These are phyloP conservation scores for Caloboletus inedulis DNA, from an alignment of 1,284 basidiomycete species.

Conservation along the genomic window DNA sequence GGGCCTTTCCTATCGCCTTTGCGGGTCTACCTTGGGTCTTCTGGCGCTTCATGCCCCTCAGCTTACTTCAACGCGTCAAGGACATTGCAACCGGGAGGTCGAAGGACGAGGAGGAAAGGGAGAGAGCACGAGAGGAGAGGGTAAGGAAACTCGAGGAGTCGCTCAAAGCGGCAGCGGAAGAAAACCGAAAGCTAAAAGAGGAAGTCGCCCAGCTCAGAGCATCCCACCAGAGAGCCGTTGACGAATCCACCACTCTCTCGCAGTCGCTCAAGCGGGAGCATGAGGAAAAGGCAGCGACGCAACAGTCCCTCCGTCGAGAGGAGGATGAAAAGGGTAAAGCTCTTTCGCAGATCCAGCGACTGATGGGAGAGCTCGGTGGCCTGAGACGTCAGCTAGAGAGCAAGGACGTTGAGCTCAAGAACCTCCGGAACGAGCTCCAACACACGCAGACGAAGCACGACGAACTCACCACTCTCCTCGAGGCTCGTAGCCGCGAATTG, in stretches of 20 bases:
- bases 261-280: slow-evolving; percentile 19
- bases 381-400: slow-evolving; percentile 24
- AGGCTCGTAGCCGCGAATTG: slow-evolving; percentile 42
- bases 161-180: slow-evolving; percentile 6
- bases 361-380: slow-evolving; percentile 14
- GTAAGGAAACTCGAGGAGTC: slow-evolving; percentile 18
- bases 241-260: slow-evolving; percentile 12
- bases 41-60: slow-evolving; percentile 17
- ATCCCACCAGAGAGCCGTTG: slow-evolving; percentile 1
- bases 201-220: slow-evolving; percentile 13
- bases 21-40: slow-evolving; percentile 28
- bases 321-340: slow-evolving; percentile 21
- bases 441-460: slow-evolving; percentile 26
- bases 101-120: slow-evolving; percentile 26
- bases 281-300: slow-evolving; percentile 11
- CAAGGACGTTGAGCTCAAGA: slow-evolving; percentile 26
- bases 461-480: slow-evolving; percentile 38
- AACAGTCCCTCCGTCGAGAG: slow-evolving; percentile 20
- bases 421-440: slow-evolving; percentile 29
- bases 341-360: slow-evolving; percentile 13
- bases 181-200: slow-evolving; percentile 19
- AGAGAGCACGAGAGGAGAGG: slow-evolving; percentile 8
- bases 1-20: slow-evolving; percentile 29
- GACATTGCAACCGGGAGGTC: not conserved
- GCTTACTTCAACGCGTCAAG: not conserved